Conservation (phyloP, 2,329 filamentous ascomycete species). For the Leptosphaerulina australis region DNA sequence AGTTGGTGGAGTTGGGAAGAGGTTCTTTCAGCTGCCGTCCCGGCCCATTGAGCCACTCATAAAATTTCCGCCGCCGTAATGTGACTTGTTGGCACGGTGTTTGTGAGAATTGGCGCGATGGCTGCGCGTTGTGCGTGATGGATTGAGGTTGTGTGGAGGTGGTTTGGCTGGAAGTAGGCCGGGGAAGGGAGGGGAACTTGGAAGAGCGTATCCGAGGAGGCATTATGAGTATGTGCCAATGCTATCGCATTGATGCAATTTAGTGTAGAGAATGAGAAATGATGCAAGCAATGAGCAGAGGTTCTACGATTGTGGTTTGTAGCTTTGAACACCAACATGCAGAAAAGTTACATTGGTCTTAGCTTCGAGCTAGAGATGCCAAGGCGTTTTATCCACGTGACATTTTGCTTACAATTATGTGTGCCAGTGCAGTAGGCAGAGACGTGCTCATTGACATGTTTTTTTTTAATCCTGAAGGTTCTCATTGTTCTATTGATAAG, state of each 20-base stretch:
- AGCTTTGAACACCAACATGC: slow-evolving; percentile 22
- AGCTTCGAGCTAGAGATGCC: slow-evolving; percentile 30
- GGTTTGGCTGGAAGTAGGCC: slow-evolving; percentile 25
- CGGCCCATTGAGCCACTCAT: slow-evolving; percentile 64
- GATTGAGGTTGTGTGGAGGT: slow-evolving; percentile 31
- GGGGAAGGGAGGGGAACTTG: slow-evolving; percentile 31
- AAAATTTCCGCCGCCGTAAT: slow-evolving; percentile 61
- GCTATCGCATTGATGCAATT: slow-evolving; percentile 39
- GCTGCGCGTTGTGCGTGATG: slow-evolving; percentile 29
- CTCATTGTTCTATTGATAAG: background rate
- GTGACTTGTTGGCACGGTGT: slow-evolving; percentile 52
- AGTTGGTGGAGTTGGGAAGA: slow-evolving; percentile 59
- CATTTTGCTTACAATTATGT: too few relatives aligned
- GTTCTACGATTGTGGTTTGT: slow-evolving; percentile 18
- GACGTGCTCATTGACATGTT: background rate
- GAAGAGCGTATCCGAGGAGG: slow-evolving; percentile 44
- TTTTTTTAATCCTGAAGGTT: background rate
- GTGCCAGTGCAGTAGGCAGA: too few relatives aligned
- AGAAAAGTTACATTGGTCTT: slow-evolving; percentile 31
- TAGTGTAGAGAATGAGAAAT: slow-evolving; percentile 14
- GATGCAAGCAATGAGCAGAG: slow-evolving; percentile 17
- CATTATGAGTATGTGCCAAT: slow-evolving; percentile 31
- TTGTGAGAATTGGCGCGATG: slow-evolving; percentile 46
- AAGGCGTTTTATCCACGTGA: slow-evolving; percentile 11
- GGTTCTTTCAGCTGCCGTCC: slow-evolving; percentile 57